phyloP scores from a whole-genome alignment of 768 basidiomycete species.

The Pleurotus citrinopileatus region DNA sequence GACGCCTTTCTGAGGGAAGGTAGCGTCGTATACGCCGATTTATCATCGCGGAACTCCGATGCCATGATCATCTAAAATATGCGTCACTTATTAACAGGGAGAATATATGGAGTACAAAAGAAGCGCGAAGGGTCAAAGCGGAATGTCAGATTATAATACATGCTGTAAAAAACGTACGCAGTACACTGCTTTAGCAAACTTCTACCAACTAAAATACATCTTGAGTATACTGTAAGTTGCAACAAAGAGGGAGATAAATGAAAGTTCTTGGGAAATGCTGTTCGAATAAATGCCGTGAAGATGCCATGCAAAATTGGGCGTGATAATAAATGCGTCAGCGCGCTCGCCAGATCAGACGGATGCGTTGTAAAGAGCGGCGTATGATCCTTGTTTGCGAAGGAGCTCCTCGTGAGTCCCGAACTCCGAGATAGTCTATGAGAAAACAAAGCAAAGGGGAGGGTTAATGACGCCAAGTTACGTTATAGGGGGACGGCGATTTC shows the following conservation, averaged over 20 bases:
- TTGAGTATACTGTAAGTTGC: not conserved
- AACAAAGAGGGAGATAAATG: no score
- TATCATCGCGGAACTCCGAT: conserved; percentile 41
- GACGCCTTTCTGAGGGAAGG: conserved; percentile 71
- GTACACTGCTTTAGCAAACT: not conserved
- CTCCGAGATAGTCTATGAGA: conserved; percentile 62
- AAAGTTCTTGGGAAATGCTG: conserved; percentile 6
- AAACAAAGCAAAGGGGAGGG: no score
- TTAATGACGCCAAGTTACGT: no score
- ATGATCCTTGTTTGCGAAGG: conserved; percentile 54
- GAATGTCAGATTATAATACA: not conserved
- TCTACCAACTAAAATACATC: conserved; percentile 11
- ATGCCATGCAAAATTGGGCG: not conserved
- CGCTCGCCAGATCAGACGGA: conserved; percentile 46
- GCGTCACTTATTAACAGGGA: not conserved
- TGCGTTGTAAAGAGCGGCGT: conserved; percentile 68
- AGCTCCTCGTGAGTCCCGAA: conserved; percentile 75
- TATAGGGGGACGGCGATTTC: conserved; percentile 22
- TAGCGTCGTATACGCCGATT: conserved; percentile 66
- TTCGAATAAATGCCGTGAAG: not conserved
- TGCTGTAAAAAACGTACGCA: not conserved
- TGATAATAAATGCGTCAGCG: conserved; percentile 3
- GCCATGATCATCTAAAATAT: conserved; percentile 24
- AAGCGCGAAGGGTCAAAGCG: not conserved
- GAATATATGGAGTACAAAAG: not conserved